Evolutionary conservation across 257 asterid species (phyloP), one percentile per base, ranked within the genome.

Genomic region (Lavandula angustifolia): DNA sequence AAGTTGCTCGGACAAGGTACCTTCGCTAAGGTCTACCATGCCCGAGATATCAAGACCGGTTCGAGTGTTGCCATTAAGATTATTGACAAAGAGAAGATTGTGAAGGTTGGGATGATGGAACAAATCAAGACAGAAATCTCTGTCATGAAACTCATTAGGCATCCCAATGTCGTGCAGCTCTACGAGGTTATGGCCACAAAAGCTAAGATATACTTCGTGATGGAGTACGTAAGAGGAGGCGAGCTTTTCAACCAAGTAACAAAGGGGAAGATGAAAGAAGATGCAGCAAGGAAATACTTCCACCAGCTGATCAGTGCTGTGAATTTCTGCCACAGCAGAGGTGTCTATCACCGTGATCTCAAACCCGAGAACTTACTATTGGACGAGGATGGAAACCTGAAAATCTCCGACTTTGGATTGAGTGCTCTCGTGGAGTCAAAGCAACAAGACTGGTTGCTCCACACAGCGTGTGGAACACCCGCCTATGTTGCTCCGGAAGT

Each of bases 401-500:
- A 83, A 46, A 55, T 83, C 13, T 75, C 88, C 0, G 88, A 83
- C 42, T 83, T 83, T 52, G 88, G 88, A 43, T 66, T 83, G 80
- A 83, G 88, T 32, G 78, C 80, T 54, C 72, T 91, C 1, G 75
- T 83, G 0, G 95, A 78, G 29, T 80, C 84, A 7, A 84, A 74
- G 68, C 71, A 76, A 27, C 87, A 81, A 61, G 98, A 91, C 3
- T 95, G 96, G 9, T 60, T 87, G 1, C 60, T 75, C 9, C 79
- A 75, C 72, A 75, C 79, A 0, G 35, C 68, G 0, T 75, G 77
- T 35, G 97, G 96, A 40, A 90, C 97, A 6, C 94, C 95, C 4
- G 94, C 95, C 3, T 91, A 91, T 74, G 96, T 84, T 68, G 87
- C 98, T 33, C 96, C 95, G 0, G 98, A 91, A 68, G 90, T 91